Conservation (phyloP, 805 yeast species). For the Wickerhamomyces canadensis region DNA sequence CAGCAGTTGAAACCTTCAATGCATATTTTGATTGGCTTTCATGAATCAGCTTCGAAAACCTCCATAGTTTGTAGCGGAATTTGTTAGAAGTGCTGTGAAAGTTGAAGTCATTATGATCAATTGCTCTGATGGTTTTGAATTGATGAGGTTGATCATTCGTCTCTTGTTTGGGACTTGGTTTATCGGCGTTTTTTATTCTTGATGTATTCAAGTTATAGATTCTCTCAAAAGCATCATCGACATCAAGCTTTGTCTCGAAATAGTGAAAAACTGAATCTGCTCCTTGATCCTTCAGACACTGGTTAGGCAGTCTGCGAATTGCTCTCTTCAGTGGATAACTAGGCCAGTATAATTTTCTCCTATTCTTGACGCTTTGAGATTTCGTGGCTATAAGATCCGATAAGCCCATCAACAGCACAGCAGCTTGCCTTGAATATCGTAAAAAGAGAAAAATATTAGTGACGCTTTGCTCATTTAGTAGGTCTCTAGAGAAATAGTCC, state of each 20-base stretch:
- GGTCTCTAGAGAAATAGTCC: slow-evolving; percentile 29
- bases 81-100: slow-evolving; percentile 32
- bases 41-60: slow-evolving; percentile 25
- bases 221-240: slow-evolving; percentile 40
- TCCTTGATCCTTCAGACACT: slow-evolving; percentile 42
- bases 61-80: slow-evolving; percentile 36
- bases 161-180: slow-evolving; percentile 4
- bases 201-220: slow-evolving; percentile 41
- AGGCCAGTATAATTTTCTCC: slow-evolving; percentile 33
- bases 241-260: slow-evolving; percentile 37
- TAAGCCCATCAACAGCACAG: slow-evolving; percentile 28
- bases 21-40: slow-evolving; percentile 40
- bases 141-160: too few relatives aligned
- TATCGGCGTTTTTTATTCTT: slow-evolving; percentile 17
- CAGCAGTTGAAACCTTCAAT: slow-evolving; percentile 31
- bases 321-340: slow-evolving; percentile 37
- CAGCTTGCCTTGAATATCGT: slow-evolving; percentile 36
- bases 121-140: slow-evolving; percentile 27
- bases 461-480: slow-evolving; percentile 29
- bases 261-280: slow-evolving; percentile 38
- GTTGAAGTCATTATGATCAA: slow-evolving; percentile 37
- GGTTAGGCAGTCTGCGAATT: slow-evolving; percentile 34
- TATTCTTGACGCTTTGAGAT: slow-evolving; percentile 13
- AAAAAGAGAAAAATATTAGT: slow-evolving; percentile 35
- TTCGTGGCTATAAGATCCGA: slow-evolving; percentile 21